Evolutionary conservation across 441 rosid species (phyloP).

Genomic region (Erodium chrysanthum): DNA sequence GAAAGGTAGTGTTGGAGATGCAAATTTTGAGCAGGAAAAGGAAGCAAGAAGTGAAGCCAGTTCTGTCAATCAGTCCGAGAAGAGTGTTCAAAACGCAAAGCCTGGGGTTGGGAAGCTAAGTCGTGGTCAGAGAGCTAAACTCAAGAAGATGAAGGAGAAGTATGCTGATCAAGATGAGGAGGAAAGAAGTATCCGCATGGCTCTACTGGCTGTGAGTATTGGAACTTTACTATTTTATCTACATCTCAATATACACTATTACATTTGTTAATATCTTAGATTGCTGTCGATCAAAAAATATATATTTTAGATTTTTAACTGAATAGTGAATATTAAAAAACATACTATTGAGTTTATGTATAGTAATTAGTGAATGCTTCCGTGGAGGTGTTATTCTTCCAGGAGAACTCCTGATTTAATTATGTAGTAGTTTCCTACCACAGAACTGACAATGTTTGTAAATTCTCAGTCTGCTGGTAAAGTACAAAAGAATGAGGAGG

Average conservation of each 20-base stretch:
- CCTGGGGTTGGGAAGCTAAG: constrained; percentile 53
- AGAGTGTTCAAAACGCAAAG: constrained; percentile 32
- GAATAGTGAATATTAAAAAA: background rate
- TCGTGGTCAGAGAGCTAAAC: constrained; percentile 86
- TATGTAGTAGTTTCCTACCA: background rate
- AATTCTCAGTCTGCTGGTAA: constrained; percentile 75
- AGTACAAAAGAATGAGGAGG: constrained; percentile 39
- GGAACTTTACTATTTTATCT: constrained; percentile 3
- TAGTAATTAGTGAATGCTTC: background rate
- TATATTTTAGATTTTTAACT: too few relatives aligned
- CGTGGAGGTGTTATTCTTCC: background rate
- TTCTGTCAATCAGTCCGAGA: constrained; percentile 32
- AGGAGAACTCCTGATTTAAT: background rate
- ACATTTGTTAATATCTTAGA: background rate
- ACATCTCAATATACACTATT: background rate
- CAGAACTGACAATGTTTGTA: constrained; percentile 18
- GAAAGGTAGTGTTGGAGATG: constrained; percentile 33
- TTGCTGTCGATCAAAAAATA: too few relatives aligned
- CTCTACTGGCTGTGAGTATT: constrained; percentile 75
- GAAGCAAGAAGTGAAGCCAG: constrained; percentile 26
- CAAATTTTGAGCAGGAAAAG: constrained; percentile 31
- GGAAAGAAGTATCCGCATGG: constrained; percentile 72
- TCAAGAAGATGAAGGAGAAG: constrained; percentile 96
- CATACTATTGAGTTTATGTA: background rate
- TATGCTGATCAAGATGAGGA: constrained; percentile 96